A percentile compares a stretch with the other conserved stretches of the same genome.
These are phyloP conservation scores for Blastomyces percursus DNA, from an alignment of 2,329 filamentous ascomycete species.

Conservation along the genomic window DNA sequence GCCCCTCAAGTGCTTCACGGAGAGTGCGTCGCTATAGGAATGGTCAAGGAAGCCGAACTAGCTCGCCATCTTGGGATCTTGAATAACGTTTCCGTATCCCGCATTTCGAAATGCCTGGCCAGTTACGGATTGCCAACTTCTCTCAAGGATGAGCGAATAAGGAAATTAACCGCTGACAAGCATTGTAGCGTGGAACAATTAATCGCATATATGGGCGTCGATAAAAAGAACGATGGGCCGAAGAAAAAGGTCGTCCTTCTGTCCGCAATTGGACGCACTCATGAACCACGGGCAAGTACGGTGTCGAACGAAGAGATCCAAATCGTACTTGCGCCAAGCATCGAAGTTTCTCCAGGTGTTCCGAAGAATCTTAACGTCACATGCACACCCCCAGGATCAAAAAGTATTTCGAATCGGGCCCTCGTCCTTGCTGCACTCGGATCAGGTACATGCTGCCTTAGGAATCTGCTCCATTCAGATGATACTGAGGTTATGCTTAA, in stretches of 20 bases:
- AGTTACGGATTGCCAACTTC: slow-evolving; percentile 85
- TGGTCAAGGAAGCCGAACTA: slow-evolving; percentile 95
- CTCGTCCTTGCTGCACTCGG: slow-evolving; percentile 88
- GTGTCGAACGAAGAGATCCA: slow-evolving; percentile 80
- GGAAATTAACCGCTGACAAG: slow-evolving; percentile 74
- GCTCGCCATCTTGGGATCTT: slow-evolving; percentile 80
- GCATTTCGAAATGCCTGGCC: slow-evolving; percentile 85
- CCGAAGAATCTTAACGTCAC: slow-evolving; percentile 54
- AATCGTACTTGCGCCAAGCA: slow-evolving; percentile 68
- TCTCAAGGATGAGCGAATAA: slow-evolving; percentile 69
- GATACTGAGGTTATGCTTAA: slow-evolving; percentile 97
- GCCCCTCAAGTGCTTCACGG: slow-evolving; percentile 93
- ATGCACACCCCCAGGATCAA: slow-evolving; percentile 85
- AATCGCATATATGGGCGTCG: slow-evolving; percentile 87
- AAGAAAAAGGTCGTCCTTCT: slow-evolving; percentile 95
- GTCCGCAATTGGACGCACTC: slow-evolving; percentile 75
- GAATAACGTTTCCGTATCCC: slow-evolving; percentile 74
- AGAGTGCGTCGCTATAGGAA: slow-evolving; percentile 91
- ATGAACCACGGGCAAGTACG: slow-evolving; percentile 77
- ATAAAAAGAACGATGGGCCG: slow-evolving; percentile 94
- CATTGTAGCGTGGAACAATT: slow-evolving; percentile 76
- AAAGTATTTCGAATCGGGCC: slow-evolving; percentile 94
- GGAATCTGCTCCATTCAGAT: slow-evolving; percentile 88
- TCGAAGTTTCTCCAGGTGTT: slow-evolving; percentile 63
- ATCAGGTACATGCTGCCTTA: slow-evolving; percentile 73